A percentile compares a stretch with the other conserved stretches of the same genome.
Evolutionary conservation across 2,329 filamentous ascomycete species (phyloP).

Genomic region (Metarhizium guizhouense): DNA sequence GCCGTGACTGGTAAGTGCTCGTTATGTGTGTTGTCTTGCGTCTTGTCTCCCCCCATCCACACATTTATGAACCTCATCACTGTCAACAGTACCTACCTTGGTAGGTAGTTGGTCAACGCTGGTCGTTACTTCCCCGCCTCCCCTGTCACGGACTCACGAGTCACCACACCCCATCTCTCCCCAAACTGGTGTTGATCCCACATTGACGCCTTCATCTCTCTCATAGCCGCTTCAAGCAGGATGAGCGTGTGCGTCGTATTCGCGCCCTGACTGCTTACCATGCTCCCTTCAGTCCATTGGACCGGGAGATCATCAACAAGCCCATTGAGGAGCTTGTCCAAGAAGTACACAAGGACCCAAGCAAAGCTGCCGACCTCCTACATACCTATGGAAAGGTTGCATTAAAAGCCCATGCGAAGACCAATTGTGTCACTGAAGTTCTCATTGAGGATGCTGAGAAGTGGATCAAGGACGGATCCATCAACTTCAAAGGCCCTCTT

Average conservation of each 20-base stretch:
- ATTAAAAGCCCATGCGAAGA: constrained; percentile 72
- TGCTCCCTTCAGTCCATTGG: constrained; percentile 51
- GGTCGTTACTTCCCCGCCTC: neutral
- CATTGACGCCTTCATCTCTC: constrained; percentile 17
- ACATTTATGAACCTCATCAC: too few species aligned
- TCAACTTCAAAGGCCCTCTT: constrained; percentile 71
- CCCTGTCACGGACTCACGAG: too few species aligned
- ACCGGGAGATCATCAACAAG: constrained; percentile 59
- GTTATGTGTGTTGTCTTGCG: neutral
- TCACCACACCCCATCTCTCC: neutral
- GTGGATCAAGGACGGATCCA: constrained; percentile 50
- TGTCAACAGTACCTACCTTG: neutral
- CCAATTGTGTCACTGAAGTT: constrained; percentile 84
- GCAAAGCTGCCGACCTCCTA: constrained; percentile 65
- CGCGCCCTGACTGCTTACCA: constrained; percentile 58
- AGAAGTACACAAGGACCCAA: constrained; percentile 61
- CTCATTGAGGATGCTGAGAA: constrained; percentile 69
- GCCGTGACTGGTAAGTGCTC: constrained; percentile 52
- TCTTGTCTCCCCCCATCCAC: neutral
- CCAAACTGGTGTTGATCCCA: neutral
- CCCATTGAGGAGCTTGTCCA: constrained; percentile 72
- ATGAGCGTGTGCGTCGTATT: constrained; percentile 63
- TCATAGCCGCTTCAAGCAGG: constrained; percentile 66
- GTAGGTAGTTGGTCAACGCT: neutral
- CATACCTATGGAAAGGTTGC: constrained; percentile 81